Base-by-base conservation (phyloP, 139 green algal genomes). In the Gonium pectorale region DNA sequence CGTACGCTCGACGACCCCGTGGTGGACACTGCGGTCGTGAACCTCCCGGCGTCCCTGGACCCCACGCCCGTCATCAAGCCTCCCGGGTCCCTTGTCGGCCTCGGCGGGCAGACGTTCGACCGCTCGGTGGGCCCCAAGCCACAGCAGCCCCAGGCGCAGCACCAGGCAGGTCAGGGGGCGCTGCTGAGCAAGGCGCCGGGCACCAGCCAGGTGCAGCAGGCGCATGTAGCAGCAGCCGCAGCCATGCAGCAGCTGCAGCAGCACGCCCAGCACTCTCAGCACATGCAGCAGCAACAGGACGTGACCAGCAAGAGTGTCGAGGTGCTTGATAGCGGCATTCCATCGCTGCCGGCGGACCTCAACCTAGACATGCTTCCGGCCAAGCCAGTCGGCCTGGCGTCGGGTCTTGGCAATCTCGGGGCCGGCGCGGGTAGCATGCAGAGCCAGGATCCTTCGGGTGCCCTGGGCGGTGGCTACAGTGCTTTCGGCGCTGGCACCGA, bases 281-380 rank as follows among this genome's bases (percentile, higher is more conserved):
- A 60, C 54, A 22, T 41, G 37, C 33, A 67, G 31, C 60, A 74
- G 6, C 62, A 64, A 52, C 64, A 79, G 54, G 67, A 59, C 26
- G 15, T 81, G 8, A 60, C 52, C 19, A 86, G 80, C 37, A 73
- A 73, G 54, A 78, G 67, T 56, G 52, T 74, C 31, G 77, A 73
- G 27, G 43, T 82, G 49, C 69, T 81, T 41, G 82, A 87, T 71
- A 83, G 66, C 83, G 77, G 83, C 72, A 88, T 88, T 67, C 83
- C 83, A 0, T 66, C 79, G n/a, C 67, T 88, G 54, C 83, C 83
- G 15, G 83, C 83, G 3, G 83, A 88, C 56, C 67, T 88, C n/a
- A 88, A 85, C 59, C 40, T 88, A 4, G 83, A 88, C 46, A 63
- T 88, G 67, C 38, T 77, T 22, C 83, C 70, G 4, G 22, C 77